phyloP scores from a whole-genome alignment of 2,329 filamentous ascomycete genomes.

The Pestalotiopsis sp. region DNA sequence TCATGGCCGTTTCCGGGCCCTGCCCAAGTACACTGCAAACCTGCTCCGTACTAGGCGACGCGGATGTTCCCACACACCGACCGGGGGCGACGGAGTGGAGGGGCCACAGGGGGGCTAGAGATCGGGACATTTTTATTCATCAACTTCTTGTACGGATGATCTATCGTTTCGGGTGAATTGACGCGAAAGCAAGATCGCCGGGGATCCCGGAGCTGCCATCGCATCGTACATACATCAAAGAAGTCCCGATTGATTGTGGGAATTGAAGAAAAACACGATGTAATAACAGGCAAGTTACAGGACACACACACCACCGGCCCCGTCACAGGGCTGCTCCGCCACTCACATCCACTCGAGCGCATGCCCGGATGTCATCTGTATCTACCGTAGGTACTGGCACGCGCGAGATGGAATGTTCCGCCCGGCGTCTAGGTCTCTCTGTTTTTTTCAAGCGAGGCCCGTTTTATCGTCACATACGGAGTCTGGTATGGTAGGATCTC shows the following conservation, averaged over 20 bases:
- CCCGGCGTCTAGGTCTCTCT: neutral
- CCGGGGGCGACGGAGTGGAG: neutral
- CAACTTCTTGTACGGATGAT: neutral
- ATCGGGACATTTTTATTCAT: neutral
- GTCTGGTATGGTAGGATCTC: neutral
- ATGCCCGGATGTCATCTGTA: no score
- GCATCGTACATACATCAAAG: conserved; percentile 7
- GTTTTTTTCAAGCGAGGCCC: neutral
- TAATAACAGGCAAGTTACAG: neutral
- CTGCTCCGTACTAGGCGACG: neutral
- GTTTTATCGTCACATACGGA: neutral
- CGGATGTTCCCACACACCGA: neutral
- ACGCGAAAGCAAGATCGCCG: conserved; percentile 8
- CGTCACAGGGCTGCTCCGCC: neutral
- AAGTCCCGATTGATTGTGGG: conserved; percentile 3
- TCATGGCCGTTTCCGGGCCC: neutral
- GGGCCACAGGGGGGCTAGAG: neutral
- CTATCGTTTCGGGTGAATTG: conserved; percentile 6
- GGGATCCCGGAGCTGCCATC: conserved; percentile 2
- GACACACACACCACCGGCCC: neutral
- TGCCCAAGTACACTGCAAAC: neutral
- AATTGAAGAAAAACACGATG: neutral
- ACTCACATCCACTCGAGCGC: no score
- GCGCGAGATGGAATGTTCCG: no score
- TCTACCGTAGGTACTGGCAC: no score